Evolutionary conservation across 1,284 basidiomycete genomes (phyloP), one percentile per base, ranked within the genome.

Genomic region (Mycena citricolor): DNA sequence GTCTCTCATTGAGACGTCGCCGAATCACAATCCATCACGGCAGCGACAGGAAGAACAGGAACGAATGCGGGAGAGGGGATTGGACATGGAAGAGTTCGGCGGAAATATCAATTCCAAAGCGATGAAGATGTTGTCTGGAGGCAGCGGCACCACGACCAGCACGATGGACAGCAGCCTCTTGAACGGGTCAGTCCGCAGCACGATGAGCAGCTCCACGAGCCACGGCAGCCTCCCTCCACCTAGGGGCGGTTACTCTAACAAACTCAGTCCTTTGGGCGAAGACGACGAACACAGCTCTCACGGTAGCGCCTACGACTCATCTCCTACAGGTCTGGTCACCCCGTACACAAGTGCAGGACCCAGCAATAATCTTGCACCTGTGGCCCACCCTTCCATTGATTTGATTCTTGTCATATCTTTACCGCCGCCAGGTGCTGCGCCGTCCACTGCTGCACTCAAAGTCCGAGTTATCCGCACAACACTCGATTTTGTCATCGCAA

Each of bases 361-460:
- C 20, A 86, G 82, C 32, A 90, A 90, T 64, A 84, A 82, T 20
- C 76, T 90, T 29, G 70, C 79, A 0, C 89, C 88, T 7, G 77
- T 94, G 3, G 77, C 82, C 13, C 94, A 97, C 61, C 86, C 94
- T 1, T 79, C 93, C 0, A 71, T 97, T 56, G 95, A 99, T 63
- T 76, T 99, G 41, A 90, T 97, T 57, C 76, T 98, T 40, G 90
- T 97, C 44, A 69, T 98, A 30, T 92, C 94, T 2, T 71, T 98
- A 0, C 93, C 94, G 1, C 77, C 84, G 5, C 76, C 81, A 0
- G 74, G 71, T 33, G 75, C 86, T 16, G 74, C 81, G n/a, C 83
- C 81, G 11, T 86, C 84, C 53, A 86, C 89, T 2, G 84, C 87
- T 1, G 78, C 80, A 40, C 78, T 97, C 55, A 97, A 95, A 66